Evolutionary conservation across 805 yeast genomes (phyloP).

Genomic region (Schwanniomyces sp.): DNA sequence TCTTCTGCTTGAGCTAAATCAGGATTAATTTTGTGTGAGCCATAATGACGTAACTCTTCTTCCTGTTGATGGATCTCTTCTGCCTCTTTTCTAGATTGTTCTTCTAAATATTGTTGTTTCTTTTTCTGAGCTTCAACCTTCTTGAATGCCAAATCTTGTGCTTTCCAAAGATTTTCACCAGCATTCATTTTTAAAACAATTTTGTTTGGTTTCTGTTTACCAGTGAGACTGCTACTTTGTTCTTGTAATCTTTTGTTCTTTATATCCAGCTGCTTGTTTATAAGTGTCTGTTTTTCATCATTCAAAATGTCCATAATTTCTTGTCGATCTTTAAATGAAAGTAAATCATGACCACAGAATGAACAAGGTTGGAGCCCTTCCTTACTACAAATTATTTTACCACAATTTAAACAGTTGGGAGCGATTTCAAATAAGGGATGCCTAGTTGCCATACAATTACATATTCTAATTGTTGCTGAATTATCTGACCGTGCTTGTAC

Average conservation of each 20-base stretch:
- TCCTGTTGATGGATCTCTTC: slow-evolving; percentile 41
- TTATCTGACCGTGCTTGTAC: slow-evolving; percentile 7
- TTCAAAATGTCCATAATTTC: slow-evolving; percentile 55
- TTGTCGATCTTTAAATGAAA: slow-evolving; percentile 59
- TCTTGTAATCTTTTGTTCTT: slow-evolving; percentile 15
- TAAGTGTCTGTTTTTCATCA: slow-evolving; percentile 47
- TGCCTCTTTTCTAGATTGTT: slow-evolving; percentile 18
- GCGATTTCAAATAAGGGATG: slow-evolving; percentile 89
- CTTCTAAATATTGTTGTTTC: slow-evolving; percentile 19
- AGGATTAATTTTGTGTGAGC: slow-evolving; percentile 45
- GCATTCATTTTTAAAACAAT: slow-evolving; percentile 55
- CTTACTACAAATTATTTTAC: slow-evolving; percentile 84
- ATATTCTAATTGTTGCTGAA: slow-evolving; percentile 30
- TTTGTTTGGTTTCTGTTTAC: slow-evolving; percentile 43
- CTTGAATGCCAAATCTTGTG: slow-evolving; percentile 65
- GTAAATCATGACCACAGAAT: slow-evolving; percentile 68
- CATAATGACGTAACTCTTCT: slow-evolving; percentile 41
- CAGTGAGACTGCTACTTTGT: slow-evolving; percentile 6
- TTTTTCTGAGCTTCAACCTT: slow-evolving; percentile 49
- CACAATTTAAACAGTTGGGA: slow-evolving; percentile 93
- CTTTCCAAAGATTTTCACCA: slow-evolving; percentile 63
- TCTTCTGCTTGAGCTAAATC: slow-evolving; percentile 70
- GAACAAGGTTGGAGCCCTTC: slow-evolving; percentile 93
- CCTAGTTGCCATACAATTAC: slow-evolving; percentile 83
- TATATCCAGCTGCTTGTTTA: slow-evolving; percentile 15